phyloP scores from a whole-genome alignment of 768 basidiomycete genomes.

The Leucosporidium yakuticum region DNA sequence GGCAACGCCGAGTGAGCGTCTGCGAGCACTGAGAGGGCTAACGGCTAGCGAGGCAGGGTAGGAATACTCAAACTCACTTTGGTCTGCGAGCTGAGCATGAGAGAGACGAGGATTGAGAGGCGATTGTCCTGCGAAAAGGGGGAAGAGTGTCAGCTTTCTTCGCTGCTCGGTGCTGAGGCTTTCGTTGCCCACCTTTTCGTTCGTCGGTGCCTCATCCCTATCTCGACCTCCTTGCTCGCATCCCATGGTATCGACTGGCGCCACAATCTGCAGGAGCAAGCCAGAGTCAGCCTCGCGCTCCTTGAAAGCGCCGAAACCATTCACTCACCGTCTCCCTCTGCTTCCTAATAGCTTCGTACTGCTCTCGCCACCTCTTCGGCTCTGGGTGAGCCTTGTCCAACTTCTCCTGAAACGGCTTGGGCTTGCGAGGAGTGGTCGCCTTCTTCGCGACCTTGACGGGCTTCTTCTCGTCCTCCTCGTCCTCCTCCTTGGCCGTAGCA shows the following conservation, averaged over 20 bases:
- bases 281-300: conserved; percentile 52
- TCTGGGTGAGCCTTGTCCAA: conserved; percentile 61
- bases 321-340: conserved; percentile 18
- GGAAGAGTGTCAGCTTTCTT: neutral
- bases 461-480: neutral
- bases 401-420: conserved; percentile 54
- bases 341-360: conserved; percentile 50
- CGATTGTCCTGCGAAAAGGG: conserved; percentile 58
- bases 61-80: conserved; percentile 45
- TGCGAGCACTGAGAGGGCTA: too few species aligned
- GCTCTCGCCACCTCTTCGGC: conserved; percentile 62
- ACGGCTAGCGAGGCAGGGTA: neutral
- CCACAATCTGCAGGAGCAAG: conserved; percentile 62
- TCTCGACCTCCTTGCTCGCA: conserved; percentile 64
- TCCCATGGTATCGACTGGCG: conserved; percentile 91
- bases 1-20: conserved; percentile 77
- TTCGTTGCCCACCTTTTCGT: conserved; percentile 53
- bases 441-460: neutral
- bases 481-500: neutral
- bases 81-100: conserved; percentile 95
- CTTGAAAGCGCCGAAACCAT: neutral
- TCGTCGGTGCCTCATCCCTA: neutral
- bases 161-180: neutral
- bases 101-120: conserved; percentile 75
- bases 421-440: conserved; percentile 50